These are phyloP conservation scores for Suillus clintonianus DNA, from an alignment of 768 basidiomycete genomes.

Conservation along the genomic window DNA sequence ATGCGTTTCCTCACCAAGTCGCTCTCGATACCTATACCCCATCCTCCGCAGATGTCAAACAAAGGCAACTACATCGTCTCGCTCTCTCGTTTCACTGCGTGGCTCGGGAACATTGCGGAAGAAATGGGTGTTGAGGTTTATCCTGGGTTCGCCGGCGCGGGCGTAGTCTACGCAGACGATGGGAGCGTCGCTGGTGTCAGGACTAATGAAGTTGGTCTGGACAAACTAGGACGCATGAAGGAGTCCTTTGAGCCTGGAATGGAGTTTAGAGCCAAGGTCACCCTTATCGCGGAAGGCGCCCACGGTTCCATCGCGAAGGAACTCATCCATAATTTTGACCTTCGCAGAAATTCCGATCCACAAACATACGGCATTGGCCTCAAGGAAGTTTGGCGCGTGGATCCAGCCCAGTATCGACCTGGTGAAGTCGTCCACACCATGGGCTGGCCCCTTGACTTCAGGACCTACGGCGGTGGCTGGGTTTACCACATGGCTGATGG, in stretches of 20 bases:
- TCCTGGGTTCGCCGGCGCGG: conserved; percentile 93
- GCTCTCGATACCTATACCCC: conserved; percentile 78
- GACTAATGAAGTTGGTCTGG: conserved; percentile 94
- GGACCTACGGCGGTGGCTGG: conserved; percentile 87
- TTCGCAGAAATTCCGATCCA: conserved; percentile 67
- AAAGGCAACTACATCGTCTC: conserved; percentile 92
- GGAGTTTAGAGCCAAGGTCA: conserved; percentile 91
- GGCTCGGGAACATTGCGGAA: conserved; percentile 88
- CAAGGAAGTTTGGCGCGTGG: conserved; percentile 97
- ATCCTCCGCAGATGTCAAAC: conserved; percentile 97
- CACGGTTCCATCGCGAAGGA: conserved; percentile 90
- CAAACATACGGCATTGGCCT: conserved; percentile 97
- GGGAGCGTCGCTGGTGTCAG: conserved; percentile 60
- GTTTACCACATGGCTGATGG: conserved; percentile 95
- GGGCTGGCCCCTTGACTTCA: conserved; percentile 86
- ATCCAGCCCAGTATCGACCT: conserved; percentile 58
- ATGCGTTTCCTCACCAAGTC: conserved; percentile 87
- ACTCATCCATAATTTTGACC: conserved; percentile 69
- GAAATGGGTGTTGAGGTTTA: conserved; percentile 91
- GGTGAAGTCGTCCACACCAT: conserved; percentile 88
- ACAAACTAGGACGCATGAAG: conserved; percentile 74
- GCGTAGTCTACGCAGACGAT: conserved; percentile 69
- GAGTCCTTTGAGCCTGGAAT: conserved; percentile 94
- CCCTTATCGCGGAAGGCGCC: conserved; percentile 91
- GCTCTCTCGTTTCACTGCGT: conserved; percentile 84